Base-by-base conservation (phyloP, 2,329 filamentous ascomycete genomes). In the Pyrenochaeta sp. region DNA sequence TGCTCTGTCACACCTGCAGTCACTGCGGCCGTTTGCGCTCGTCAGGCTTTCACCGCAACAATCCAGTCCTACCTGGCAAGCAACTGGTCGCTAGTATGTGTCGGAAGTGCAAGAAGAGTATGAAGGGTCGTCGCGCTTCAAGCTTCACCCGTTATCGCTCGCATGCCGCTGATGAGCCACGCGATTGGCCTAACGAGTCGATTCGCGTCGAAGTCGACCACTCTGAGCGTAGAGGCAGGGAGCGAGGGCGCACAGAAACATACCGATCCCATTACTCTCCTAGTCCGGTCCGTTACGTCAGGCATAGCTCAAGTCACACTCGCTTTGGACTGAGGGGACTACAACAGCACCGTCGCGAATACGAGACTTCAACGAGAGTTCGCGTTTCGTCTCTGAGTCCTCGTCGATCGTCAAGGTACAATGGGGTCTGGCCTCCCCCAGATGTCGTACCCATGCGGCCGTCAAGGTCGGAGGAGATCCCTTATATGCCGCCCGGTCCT, bases 1-100 rank as follows among this genome's bases (percentile, higher is more conserved):
- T 62, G 34, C 46, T 61, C 21, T 70, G 63, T 37, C 69, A 72
- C 51, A 65, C 61, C 6, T 72, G 69, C 44, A 65, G 58, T 19
- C 45, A 63, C 13, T 72, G 69, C 30, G 61, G 63, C 8, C 46
- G 53, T 11, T 59, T 67, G 51, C 64, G 69, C 10, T 72, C 68
- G 15, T 49, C 53, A 26, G 56, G 61, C 34, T 72, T 60, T 27
- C 69, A 72, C 44, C 63, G 65, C 22, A 51, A 60, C 4, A 55
- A 72, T 42, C 69, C 69, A 3, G 58, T 71, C n/a, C 35, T 68
- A 11, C 68, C 68, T 21, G 63, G 63, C 8, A 55, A 66, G 15
- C 52, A 62, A 4, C 31, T 63, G 9, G 41, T 63, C 2, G 41
- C 48, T 7, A 51, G 50, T 6, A 41, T 59, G 11, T 72, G 69